Percentiles rank a stretch among this genome's conserved stretches.
Evolutionary conservation across 257 asterid genomes (phyloP).

Genomic region (Osmanthus fragrans): DNA sequence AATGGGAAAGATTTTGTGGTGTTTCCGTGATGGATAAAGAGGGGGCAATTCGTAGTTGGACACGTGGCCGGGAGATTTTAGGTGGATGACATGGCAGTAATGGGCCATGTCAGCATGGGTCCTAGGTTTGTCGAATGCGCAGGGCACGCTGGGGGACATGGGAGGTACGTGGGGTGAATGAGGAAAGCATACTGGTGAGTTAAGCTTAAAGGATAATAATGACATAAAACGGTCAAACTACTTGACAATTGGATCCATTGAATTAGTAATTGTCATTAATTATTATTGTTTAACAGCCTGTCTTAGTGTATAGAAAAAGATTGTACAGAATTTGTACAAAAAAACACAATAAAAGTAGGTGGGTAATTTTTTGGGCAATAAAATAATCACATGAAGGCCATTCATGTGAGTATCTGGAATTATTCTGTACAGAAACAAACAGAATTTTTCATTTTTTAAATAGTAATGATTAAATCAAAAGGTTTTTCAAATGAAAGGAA

Average conservation of each 20-base stretch:
- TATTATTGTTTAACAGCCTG: too few species aligned
- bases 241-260: background rate
- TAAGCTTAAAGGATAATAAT: background rate
- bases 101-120: slow-evolving; percentile 61
- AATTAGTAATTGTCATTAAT: too few species aligned
- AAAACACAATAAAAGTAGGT: too few species aligned
- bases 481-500: too few species aligned
- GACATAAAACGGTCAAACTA: background rate
- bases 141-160: slow-evolving; percentile 52
- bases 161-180: slow-evolving; percentile 47
- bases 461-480: too few species aligned
- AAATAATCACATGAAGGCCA: too few species aligned
- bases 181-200: slow-evolving; percentile 21
- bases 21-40: slow-evolving; percentile 48
- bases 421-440: too few species aligned
- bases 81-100: slow-evolving; percentile 42
- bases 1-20: slow-evolving; percentile 21
- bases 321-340: too few species aligned
- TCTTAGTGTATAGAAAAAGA: too few species aligned
- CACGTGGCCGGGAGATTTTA: slow-evolving; percentile 54
- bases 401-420: too few species aligned
- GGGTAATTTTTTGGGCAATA: too few species aligned
- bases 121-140: slow-evolving; percentile 38
- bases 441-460: too few species aligned
- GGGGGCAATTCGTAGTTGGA: slow-evolving; percentile 53